A percentile compares a stretch with the other conserved stretches of the same genome.
Evolutionary conservation across 1,139 yeast species (phyloP).

Genomic region (Diutina ranongensis): DNA sequence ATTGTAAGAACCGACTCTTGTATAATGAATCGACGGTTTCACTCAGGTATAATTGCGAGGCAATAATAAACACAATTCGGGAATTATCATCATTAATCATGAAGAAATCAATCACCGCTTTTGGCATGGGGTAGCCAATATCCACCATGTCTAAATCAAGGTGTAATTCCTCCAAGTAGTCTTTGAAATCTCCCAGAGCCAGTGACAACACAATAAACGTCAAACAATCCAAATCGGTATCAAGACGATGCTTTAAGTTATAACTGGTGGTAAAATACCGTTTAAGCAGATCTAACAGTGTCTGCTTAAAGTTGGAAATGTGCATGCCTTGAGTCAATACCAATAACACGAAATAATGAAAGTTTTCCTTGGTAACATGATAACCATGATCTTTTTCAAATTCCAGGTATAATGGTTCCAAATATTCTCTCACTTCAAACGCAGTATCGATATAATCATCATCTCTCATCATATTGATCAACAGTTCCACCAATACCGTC

Average conservation of each 20-base stretch:
- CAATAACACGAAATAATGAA: background rate
- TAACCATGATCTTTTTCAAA: background rate
- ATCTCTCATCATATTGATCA: background rate
- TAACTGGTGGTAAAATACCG: background rate
- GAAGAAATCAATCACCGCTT: slow-evolving; percentile 37
- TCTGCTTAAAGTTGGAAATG: background rate
- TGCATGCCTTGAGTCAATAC: slow-evolving; percentile 4
- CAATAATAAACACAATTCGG: slow-evolving; percentile 37
- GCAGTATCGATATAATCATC: background rate
- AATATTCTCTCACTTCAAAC: background rate
- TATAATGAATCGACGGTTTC: slow-evolving; percentile 28
- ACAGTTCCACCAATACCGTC: slow-evolving; percentile 1
- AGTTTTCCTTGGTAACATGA: background rate
- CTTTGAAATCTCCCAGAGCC: slow-evolving; percentile 23
- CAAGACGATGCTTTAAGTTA: background rate
- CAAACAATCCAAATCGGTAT: background rate
- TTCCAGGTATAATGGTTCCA: background rate
- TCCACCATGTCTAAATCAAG: slow-evolving; percentile 23
- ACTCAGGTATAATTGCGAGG: slow-evolving; percentile 39
- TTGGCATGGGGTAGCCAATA: slow-evolving; percentile 31
- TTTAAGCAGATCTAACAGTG: slow-evolving; percentile 1
- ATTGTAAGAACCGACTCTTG: slow-evolving; percentile 34
- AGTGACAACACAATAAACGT: background rate
- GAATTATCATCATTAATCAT: slow-evolving; percentile 29
- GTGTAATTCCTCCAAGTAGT: slow-evolving; percentile 35